phyloP scores from a whole-genome alignment of 306 rosid genomes.

The Corylus heterophylla region DNA sequence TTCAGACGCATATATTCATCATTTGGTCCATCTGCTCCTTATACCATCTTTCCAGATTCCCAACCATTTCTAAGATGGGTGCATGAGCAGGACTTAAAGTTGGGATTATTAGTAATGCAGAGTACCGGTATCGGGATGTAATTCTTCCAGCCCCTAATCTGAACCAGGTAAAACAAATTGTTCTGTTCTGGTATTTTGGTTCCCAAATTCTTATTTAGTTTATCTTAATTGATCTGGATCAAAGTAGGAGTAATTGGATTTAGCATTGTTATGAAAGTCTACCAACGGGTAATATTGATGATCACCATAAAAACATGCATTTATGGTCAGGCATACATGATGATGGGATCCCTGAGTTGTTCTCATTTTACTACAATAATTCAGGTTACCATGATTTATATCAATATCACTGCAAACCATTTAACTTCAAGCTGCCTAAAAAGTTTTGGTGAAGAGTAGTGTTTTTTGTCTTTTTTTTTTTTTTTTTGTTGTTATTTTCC shows the following conservation, averaged over 20 bases:
- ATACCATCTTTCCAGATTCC: constrained; percentile 73
- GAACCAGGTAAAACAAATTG: constrained; percentile 49
- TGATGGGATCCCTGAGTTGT: too few species aligned
- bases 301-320: too few species aligned
- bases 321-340: too few species aligned
- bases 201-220: neutral
- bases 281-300: too few species aligned
- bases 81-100: constrained; percentile 73
- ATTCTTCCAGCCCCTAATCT: constrained; percentile 87
- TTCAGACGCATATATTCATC: constrained; percentile 86
- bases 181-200: constrained; percentile 1
- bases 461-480: neutral
- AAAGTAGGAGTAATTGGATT: too few species aligned
- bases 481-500: neutral
- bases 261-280: too few species aligned
- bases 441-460: neutral
- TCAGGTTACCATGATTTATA: neutral
- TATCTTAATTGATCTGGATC: neutral
- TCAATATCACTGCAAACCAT: neutral
- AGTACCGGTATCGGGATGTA: constrained; percentile 82
- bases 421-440: neutral
- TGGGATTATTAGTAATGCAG: constrained; percentile 87
- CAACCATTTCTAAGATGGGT: constrained; percentile 92
- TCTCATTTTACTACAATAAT: too few species aligned
- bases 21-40: constrained; percentile 94